Evolutionary conservation across 2,329 filamentous ascomycete genomes (phyloP).

Genomic region (Phoma sp.): DNA sequence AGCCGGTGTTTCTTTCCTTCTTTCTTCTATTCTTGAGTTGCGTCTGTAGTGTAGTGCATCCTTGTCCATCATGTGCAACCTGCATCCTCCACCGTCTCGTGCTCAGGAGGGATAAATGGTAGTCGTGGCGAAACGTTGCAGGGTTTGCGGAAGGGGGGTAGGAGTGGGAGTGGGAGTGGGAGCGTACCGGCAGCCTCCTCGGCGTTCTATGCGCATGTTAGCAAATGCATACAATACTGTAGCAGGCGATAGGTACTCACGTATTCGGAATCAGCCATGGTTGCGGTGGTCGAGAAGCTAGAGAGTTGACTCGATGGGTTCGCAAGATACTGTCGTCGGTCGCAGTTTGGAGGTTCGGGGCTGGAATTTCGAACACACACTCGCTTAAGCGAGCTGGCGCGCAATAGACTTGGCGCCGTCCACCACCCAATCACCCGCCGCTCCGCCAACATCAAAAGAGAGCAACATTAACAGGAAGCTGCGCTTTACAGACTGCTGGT

Average conservation of each 20-base stretch:
- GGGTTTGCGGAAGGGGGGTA: conserved; percentile 8
- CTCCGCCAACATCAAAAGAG: conserved; percentile 5
- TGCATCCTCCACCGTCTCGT: conserved; percentile 11
- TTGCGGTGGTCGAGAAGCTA: conserved; percentile 61
- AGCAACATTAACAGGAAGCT: not conserved
- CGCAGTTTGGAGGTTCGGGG: conserved; percentile 16
- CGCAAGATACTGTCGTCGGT: conserved; percentile 31
- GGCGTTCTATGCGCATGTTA: conserved; percentile 71
- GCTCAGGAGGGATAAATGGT: conserved; percentile 7
- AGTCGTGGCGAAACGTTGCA: conserved; percentile 11
- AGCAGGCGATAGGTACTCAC: conserved; percentile 65
- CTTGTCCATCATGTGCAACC: conserved; percentile 3
- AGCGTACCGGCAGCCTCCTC: conserved; percentile 86
- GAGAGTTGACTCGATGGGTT: conserved; percentile 47
- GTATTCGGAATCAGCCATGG: conserved; percentile 89
- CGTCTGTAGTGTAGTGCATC: conserved; percentile 2
- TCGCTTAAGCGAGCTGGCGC: conserved; percentile 10
- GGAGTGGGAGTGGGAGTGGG: conserved; percentile 13
- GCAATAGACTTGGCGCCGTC: conserved; percentile 1
- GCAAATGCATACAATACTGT: conserved; percentile 21
- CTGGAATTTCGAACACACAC: conserved; percentile 4
- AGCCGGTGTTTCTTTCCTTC: conserved; percentile 28
- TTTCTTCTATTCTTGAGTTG: not conserved
- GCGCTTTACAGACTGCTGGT: no score
- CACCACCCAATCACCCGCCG: conserved; percentile 3